Base-by-base conservation (phyloP, 1,284 basidiomycete genomes). In the Cryptococcus depauperatus region DNA sequence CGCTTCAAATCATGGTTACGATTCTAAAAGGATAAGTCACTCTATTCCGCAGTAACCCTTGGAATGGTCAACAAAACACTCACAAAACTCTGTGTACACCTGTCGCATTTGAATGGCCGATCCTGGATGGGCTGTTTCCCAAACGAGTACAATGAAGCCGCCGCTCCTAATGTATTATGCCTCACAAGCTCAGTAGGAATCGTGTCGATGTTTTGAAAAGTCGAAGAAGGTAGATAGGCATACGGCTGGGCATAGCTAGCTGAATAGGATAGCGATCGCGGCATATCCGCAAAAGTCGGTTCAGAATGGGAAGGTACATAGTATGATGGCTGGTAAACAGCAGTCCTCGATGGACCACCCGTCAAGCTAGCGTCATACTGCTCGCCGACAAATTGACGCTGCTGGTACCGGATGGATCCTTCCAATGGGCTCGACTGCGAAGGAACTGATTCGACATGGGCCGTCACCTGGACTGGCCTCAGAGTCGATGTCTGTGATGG, bases 1-100 rank as follows among this genome's bases (percentile, higher is more conserved):
- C 70, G 59, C 50, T 72, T 73, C 46, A 73, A 51, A 53, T 73
- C 72, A 48, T 73, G 72, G 51, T 72, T 73, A 21, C 72, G 69
- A 59, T 73, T 73, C 63, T 68, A 44, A n/a, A n/a, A n/a, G n/a
- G n/a, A n/a, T n/a, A n/a, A n/a, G n/a, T n/a, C n/a, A n/a, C n/a
- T n/a, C n/a, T n/a, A n/a, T n/a, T n/a, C n/a, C n/a, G n/a, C n/a
- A 18, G 16, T 28, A 32, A 30, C 28, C 28, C 28, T n/a, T 0
- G 19, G 25, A 11, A 35, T 38, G 46, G 37, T 21, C 5, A 13
- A 29, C 18, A 26, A 19, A 8, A 33, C 10, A 66, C 66, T 59
- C 42, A 70, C 62, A 52, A 72, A 71, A 56, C 64, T 67, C 50
- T 71, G 70, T 0, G 65, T 61, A 55, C 70, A 72, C 45, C 68